Conservation (phyloP, 2,329 filamentous ascomycete species). For the Hymenoscyphus occultus region DNA sequence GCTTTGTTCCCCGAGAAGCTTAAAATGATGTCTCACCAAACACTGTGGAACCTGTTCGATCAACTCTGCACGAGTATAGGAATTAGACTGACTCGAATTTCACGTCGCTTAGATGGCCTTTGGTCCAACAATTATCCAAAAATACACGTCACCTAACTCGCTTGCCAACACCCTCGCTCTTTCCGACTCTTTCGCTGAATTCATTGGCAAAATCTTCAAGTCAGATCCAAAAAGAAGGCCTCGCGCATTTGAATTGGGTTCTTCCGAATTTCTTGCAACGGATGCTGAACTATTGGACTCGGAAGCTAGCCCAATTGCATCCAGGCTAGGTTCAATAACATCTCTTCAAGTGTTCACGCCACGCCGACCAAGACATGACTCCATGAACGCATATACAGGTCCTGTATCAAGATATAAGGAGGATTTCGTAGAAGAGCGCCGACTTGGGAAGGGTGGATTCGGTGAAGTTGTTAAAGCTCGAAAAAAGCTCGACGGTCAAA, state of each 20-base stretch:
- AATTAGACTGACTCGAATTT: not conserved
- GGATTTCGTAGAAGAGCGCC: conserved; percentile 87
- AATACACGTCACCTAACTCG: conserved; percentile 74
- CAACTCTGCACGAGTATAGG: not conserved
- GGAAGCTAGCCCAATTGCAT: conserved; percentile 39
- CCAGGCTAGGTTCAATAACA: conserved; percentile 40
- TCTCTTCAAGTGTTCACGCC: conserved; percentile 44
- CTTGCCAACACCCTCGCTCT: conserved; percentile 69
- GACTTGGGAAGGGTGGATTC: conserved; percentile 89
- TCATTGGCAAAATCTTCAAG: conserved; percentile 82
- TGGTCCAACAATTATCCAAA: conserved; percentile 71
- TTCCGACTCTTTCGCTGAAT: conserved; percentile 72
- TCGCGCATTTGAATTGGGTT: conserved; percentile 71
- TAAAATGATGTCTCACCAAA: too few species aligned
- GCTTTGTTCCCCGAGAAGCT: too few species aligned
- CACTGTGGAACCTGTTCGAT: not conserved
- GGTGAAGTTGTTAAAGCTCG: conserved; percentile 94
- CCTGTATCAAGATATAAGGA: conserved; percentile 67
- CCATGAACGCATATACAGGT: conserved; percentile 48
- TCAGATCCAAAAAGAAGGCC: conserved; percentile 79
- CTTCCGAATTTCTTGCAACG: conserved; percentile 64
- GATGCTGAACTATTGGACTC: conserved; percentile 55
- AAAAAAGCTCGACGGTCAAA: conserved; percentile 87
- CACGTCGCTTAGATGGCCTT: conserved; percentile 65
- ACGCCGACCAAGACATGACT: conserved; percentile 58